phyloP scores from a whole-genome alignment of 208 protist genomes.

The Acanthamoeba royreba region DNA sequence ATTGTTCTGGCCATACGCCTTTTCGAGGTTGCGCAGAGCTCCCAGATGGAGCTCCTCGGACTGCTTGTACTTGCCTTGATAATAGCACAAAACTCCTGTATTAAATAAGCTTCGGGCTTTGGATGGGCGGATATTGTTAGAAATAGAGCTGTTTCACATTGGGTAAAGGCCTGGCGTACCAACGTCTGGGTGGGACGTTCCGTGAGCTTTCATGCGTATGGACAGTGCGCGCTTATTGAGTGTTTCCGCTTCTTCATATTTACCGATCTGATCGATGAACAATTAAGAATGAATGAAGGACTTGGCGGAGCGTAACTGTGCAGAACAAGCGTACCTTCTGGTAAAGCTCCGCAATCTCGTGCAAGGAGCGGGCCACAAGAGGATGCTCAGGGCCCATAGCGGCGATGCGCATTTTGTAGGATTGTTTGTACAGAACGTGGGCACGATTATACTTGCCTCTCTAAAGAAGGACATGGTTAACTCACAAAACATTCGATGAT shows the following conservation, averaged over 20 bases:
- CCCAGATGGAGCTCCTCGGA: conserved; percentile 52
- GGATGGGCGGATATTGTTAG: neutral
- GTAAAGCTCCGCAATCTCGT: conserved; percentile 47
- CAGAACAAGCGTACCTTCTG: conserved; percentile 45
- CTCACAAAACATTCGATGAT: neutral
- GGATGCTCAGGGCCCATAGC: conserved; percentile 48
- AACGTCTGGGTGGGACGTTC: conserved; percentile 46
- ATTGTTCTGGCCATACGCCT: conserved; percentile 33
- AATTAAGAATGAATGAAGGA: too few relatives aligned
- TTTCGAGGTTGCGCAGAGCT: conserved; percentile 30
- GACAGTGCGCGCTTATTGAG: conserved; percentile 43
- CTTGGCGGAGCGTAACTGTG: too few relatives aligned
- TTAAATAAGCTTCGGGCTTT: conserved; percentile 43
- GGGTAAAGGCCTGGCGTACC: neutral
- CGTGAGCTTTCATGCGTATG: conserved; percentile 48
- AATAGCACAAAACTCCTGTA: conserved; percentile 44
- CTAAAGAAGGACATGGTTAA: neutral
- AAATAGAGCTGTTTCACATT: too few relatives aligned
- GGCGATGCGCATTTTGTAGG: conserved; percentile 40
- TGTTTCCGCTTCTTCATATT: conserved; percentile 40
- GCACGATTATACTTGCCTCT: conserved; percentile 41
- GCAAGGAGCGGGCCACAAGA: conserved; percentile 40
- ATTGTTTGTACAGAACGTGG: conserved; percentile 43
- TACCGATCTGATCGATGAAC: conserved; percentile 31
- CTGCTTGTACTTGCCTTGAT: conserved; percentile 50